Evolutionary conservation across 768 basidiomycete species (phyloP).

Genomic region (Mrakia frigida): DNA sequence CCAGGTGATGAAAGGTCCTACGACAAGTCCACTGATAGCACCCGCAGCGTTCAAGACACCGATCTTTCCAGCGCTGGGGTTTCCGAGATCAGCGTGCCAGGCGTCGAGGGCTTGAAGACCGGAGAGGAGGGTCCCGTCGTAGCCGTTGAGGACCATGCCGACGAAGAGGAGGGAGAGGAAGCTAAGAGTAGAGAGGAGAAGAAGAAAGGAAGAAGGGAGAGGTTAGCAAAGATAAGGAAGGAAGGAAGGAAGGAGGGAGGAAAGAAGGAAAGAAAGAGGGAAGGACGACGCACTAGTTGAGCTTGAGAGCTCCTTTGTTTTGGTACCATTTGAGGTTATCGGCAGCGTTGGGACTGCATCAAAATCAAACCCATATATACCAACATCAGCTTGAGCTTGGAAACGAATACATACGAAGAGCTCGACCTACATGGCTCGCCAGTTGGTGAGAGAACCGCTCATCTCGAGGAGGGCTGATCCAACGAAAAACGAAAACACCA

Average conservation of each 20-base stretch:
- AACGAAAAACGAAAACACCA: neutral
- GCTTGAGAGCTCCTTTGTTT: constrained; percentile 44
- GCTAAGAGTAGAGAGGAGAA: constrained; percentile 32
- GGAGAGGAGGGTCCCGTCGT: constrained; percentile 24
- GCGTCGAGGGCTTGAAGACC: constrained; percentile 40
- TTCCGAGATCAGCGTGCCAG: constrained; percentile 44
- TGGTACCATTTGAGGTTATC: constrained; percentile 42
- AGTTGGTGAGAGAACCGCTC: neutral
- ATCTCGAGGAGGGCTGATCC: neutral
- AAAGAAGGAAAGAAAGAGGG: no score
- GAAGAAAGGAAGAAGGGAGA: neutral
- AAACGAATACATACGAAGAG: neutral
- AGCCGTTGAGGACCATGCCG: constrained; percentile 46
- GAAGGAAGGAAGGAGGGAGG: neutral
- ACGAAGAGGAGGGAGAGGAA: constrained; percentile 45
- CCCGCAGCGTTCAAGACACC: constrained; percentile 45
- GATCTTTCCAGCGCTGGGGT: constrained; percentile 39
- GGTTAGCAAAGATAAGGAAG: neutral
- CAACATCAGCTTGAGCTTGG: neutral
- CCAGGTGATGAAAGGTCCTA: constrained; percentile 44
- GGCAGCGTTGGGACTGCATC: constrained; percentile 42
- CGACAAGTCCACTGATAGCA: constrained; percentile 42
- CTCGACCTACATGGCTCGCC: constrained; percentile 15
- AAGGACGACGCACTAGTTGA: constrained; percentile 44
- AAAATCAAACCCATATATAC: no score